Base-by-base conservation (phyloP, 495 filamentous ascomycete genomes). In the Xanthoparmelia taractica region DNA sequence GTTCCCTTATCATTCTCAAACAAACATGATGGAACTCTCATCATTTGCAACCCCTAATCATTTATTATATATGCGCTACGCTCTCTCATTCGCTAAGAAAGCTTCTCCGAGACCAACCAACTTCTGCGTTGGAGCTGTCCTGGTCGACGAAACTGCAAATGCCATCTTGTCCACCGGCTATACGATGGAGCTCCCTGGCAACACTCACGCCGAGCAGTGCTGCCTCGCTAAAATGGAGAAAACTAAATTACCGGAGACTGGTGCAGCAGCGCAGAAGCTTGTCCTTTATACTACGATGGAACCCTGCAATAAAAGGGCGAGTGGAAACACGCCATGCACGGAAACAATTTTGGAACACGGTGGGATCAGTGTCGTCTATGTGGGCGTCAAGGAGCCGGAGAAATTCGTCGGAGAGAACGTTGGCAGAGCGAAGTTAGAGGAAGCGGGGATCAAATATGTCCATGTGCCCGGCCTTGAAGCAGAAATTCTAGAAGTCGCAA, bases 191-290 rank as follows among this genome's bases (percentile, higher is more conserved):
- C 84, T 94, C 15, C 80, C 84, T 0, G 94, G 92, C 18, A 98
- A 98, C 79, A 96, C 92, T 0, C 94, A 98, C 67, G 94, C 94
- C 8, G 94, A 98, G 69, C 91, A 98, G 77, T 90, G 85, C 77
- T 92, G 88, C 71, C 82, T 98, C 58, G 73, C 83, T 45, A 97
- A 98, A 73, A 81, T 87, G 33, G 81, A 85, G n/a, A 66, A 74
- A 23, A 67, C 71, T 8, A 77, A 82, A 61, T 87, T 12, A 38
- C 78, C 1, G 85, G 88, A 58, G 83, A 83, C 27, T 66, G 76
- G 17, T 76, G 92, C 17, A 73, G 68, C 20, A 72, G 80, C 85
- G 0, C 62, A 71, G 20, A 70, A 73, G 29, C 77, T 87, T 5
- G 80, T 85, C 15, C 77, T 98, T 37, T 97, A 97, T 72, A 96